Evolutionary conservation across 768 basidiomycete species (phyloP), one percentile per base, ranked within the genome.

Genomic region (Termitomyces sp.): DNA sequence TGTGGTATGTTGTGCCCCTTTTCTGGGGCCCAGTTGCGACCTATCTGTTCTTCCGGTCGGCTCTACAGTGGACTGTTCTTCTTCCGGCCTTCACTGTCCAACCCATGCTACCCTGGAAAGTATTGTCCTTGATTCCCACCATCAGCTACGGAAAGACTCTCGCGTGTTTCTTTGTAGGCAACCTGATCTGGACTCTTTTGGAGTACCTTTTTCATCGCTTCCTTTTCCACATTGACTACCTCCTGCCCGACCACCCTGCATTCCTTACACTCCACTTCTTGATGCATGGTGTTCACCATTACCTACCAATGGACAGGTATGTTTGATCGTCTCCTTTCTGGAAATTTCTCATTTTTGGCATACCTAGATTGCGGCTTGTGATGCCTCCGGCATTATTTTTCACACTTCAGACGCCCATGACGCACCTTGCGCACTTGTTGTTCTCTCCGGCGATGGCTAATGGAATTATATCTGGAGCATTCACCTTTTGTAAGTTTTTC

Each of bases 221-320:
- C 84, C 75, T 99, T 51, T 99, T 99, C 85, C 97, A 99, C 72
- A 75, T 99, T 64, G 97, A 99, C 68, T 79, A 84, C 9, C 72
- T 79, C 66, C 81, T 99, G 22, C 97, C 97, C 2, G 97, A 99
- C 72, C 78, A 75, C 57, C 87, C 88, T 6, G 73, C 75, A 53
- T 91, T 88, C 73, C 78, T 98, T 66, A 84, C 85, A 44, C 69
- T 98, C 26, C 97, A 99, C 69, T 99, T 99, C 75, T 69, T 92
- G 66, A 77, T 92, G 69, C 97, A 98, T 67, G 97, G 97, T 16
- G 85, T 99, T 36, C 97, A 99, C 69, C 97, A 99, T 72, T 99
- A 95, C 68, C 77, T 99, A 62, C 97, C 94, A 16, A 97, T 98
- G 94, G 94, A 97, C 68, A 78, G 85, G 89, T 92, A 66, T 61